Conservation (phyloP, 1,284 basidiomycete genomes). For the Apiotrichum siamense region DNA sequence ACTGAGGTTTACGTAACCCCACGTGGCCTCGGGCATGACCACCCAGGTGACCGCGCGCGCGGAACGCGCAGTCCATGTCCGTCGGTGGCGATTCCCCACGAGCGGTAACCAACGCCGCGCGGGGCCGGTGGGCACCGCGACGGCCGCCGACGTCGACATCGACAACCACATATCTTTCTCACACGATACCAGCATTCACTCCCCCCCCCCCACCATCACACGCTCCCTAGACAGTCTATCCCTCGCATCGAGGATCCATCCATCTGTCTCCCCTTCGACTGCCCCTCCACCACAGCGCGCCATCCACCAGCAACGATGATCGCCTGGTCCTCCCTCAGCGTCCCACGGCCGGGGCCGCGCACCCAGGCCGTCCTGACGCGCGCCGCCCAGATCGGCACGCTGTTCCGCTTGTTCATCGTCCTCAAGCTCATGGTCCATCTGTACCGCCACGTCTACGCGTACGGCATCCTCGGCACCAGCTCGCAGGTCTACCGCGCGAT, state of each 20-base stretch:
- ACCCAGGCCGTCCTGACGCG: slow-evolving; percentile 8
- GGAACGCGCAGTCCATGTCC: too few relatives aligned
- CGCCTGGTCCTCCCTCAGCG: slow-evolving; percentile 12
- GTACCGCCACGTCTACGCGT: slow-evolving; percentile 64
- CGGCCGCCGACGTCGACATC: too few relatives aligned
- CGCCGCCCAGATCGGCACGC: slow-evolving; percentile 6
- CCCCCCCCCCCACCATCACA: too few relatives aligned
- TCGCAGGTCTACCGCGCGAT: slow-evolving; percentile 24
- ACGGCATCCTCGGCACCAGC: slow-evolving; percentile 52
- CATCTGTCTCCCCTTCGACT: background rate
- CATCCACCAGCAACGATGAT: slow-evolving; percentile 7
- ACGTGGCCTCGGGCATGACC: background rate
- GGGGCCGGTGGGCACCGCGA: too few relatives aligned
- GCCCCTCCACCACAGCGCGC: background rate
- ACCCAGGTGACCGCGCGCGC: too few relatives aligned
- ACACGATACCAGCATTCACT: background rate
- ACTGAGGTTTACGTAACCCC: background rate
- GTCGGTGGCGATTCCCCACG: too few relatives aligned
- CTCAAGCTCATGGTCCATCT: slow-evolving; percentile 21
- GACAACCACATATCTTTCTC: too few relatives aligned
- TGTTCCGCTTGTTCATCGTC: slow-evolving; percentile 13
- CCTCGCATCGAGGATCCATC: background rate
- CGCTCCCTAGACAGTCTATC: too few relatives aligned
- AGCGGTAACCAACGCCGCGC: too few relatives aligned
- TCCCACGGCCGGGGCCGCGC: slow-evolving; percentile 8